Evolutionary conservation across 345 rosid species (phyloP).

Genomic region (Trapa bicornis): DNA sequence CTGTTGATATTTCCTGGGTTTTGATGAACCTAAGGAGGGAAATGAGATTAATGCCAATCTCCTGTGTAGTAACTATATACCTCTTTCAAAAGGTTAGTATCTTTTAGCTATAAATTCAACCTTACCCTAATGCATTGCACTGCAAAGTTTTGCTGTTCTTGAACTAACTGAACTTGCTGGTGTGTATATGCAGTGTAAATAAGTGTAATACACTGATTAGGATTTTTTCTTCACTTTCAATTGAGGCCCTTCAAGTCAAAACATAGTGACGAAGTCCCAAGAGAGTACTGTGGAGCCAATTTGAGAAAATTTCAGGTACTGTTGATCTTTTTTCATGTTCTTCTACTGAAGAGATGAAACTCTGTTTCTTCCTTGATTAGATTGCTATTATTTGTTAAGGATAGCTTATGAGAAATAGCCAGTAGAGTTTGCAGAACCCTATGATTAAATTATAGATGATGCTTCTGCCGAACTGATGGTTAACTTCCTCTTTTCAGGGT

Average conservation of each 20-base stretch:
- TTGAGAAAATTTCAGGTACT: neutral
- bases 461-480: neutral
- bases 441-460: neutral
- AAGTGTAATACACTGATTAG: neutral
- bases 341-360: neutral
- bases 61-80: neutral
- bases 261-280: neutral
- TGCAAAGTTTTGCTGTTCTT: neutral
- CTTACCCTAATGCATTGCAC: neutral
- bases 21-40: neutral
- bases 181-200: constrained; percentile 1
- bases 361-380: neutral
- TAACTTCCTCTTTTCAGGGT: neutral
- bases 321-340: neutral
- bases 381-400: neutral
- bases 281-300: neutral
- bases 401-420: neutral
- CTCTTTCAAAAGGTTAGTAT: neutral
- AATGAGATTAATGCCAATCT: neutral
- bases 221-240: neutral
- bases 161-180: neutral
- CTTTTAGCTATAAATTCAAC: neutral
- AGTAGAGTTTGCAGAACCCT: neutral
- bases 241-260: neutral
- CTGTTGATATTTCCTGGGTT: neutral